Conservation (phyloP, 805 yeast genomes). For the Peterozyma xylosa region DNA sequence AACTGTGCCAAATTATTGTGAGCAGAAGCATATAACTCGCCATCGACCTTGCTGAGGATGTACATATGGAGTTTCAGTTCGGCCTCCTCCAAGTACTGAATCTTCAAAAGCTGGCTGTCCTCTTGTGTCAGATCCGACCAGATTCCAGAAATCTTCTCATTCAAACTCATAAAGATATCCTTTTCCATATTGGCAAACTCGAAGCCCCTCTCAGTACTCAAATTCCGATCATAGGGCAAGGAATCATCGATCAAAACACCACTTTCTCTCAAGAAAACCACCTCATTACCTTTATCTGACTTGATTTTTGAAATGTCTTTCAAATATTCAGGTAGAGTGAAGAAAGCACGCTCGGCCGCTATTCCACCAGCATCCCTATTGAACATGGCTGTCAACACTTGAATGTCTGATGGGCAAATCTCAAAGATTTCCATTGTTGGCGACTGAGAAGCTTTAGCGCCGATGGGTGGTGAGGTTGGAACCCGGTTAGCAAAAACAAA, state of each 20-base stretch:
- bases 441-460: no score
- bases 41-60: not conserved
- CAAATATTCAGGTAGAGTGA: not conserved
- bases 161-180: not conserved
- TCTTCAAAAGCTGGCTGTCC: not conserved
- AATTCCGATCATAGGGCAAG: not conserved
- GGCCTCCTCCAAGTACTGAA: not conserved
- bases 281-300: not conserved
- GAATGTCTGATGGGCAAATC: not conserved
- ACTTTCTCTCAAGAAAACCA: not conserved
- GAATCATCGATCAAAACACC: not conserved
- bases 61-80: not conserved
- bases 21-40: slow-evolving; percentile 1
- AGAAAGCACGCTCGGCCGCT: not conserved
- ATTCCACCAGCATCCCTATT: not conserved
- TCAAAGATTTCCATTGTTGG: no score
- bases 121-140: not conserved
- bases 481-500: no score
- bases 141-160: not conserved
- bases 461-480: no score
- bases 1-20: slow-evolving; percentile 5
- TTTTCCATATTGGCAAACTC: not conserved
- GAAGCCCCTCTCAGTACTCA: not conserved
- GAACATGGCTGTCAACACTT: slow-evolving; percentile 2
- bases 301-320: not conserved